Evolutionary conservation across 1,284 basidiomycete genomes (phyloP).

Genomic region (Cerioporus squamosus): DNA sequence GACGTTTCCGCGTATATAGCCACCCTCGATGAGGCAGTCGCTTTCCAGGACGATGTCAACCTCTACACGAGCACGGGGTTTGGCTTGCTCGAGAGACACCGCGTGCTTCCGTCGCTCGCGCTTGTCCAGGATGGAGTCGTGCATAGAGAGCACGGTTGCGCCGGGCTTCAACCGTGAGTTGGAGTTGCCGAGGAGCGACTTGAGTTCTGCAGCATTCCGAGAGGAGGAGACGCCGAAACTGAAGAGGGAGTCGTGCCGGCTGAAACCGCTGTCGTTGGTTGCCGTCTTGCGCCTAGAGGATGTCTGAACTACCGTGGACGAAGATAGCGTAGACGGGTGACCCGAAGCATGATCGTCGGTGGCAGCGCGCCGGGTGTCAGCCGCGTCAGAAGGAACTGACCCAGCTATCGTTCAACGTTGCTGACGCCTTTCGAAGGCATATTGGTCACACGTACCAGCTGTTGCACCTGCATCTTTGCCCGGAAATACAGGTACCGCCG

Average conservation of each 20-base stretch:
- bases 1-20: slow-evolving; percentile 74
- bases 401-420: too few relatives aligned
- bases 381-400: too few relatives aligned
- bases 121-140: slow-evolving; percentile 23
- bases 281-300: background rate
- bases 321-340: background rate
- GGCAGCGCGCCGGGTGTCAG: background rate
- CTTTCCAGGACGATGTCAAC: slow-evolving; percentile 84
- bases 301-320: background rate
- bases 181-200: slow-evolving; percentile 62
- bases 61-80: slow-evolving; percentile 76
- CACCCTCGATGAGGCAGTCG: slow-evolving; percentile 84
- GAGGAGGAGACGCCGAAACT: slow-evolving; percentile 49
- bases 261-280: slow-evolving; percentile 31
- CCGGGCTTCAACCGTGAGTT: slow-evolving; percentile 59
- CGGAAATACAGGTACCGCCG: background rate
- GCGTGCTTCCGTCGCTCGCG: slow-evolving; percentile 15
- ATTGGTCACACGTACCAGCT: too few relatives aligned
- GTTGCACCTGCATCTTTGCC: too few relatives aligned
- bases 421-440: too few relatives aligned
- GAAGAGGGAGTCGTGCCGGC: slow-evolving; percentile 56
- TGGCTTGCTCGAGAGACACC: slow-evolving; percentile 64
- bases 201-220: slow-evolving; percentile 58
- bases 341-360: background rate
- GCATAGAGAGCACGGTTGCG: slow-evolving; percentile 45